Conservation (phyloP, 2,329 filamentous ascomycete species). For the Botrytis medusae region DNA sequence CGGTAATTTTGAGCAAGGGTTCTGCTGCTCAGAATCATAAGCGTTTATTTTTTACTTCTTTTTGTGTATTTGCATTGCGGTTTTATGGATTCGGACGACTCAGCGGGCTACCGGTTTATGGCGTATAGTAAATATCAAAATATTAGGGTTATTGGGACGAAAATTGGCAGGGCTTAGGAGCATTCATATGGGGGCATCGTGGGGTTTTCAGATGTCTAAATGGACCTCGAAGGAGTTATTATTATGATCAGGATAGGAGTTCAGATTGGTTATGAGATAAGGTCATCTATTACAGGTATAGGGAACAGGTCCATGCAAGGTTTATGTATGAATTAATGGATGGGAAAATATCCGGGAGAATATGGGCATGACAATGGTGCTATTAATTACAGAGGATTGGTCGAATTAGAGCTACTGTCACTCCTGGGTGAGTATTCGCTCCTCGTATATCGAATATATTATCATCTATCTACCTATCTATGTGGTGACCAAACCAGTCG, state of each 20-base stretch:
- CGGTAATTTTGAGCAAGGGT: conserved; percentile 30
- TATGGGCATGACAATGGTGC: neutral
- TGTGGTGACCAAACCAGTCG: neutral
- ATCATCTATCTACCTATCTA: neutral
- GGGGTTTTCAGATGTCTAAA: neutral
- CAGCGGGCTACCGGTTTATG: conserved; percentile 1
- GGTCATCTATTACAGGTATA: neutral
- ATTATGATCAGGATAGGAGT: conserved; percentile 5
- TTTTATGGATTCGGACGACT: neutral
- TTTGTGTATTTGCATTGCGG: conserved; percentile 7
- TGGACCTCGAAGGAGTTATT: neutral
- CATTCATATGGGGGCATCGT: neutral
- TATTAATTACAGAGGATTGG: neutral
- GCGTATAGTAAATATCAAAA: conserved; percentile 2
- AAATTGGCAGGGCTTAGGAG: neutral
- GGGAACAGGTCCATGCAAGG: neutral
- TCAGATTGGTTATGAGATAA: neutral
- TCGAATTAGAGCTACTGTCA: neutral
- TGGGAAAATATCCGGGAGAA: neutral
- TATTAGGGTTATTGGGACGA: neutral
- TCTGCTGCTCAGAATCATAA: conserved; percentile 14
- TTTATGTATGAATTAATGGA: conserved; percentile 15
- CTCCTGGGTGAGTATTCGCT: neutral
- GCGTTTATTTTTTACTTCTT: conserved; percentile 1
- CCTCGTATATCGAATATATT: neutral